Conservation (phyloP, 768 basidiomycete genomes). For the Pluteus cervinus region DNA sequence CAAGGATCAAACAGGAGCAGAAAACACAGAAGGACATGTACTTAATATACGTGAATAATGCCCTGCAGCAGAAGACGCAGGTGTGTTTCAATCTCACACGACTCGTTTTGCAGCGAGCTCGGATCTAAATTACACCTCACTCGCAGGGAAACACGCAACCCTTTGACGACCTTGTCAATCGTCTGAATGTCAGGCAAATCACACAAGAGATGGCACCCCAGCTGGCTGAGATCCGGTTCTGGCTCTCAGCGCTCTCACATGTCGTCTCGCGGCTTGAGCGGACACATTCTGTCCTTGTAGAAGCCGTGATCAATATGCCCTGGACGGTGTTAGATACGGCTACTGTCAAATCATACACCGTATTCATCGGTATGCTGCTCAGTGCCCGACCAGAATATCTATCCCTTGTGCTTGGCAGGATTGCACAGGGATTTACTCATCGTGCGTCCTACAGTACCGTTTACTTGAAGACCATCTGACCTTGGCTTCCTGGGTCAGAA, state of each 20-base stretch:
- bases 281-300: conserved; percentile 71
- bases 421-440: conserved; percentile 82
- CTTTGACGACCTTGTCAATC: conserved; percentile 86
- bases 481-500: conserved; percentile 37
- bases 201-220: conserved; percentile 26
- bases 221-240: conserved; percentile 59
- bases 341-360: conserved; percentile 84
- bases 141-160: conserved; percentile 68
- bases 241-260: conserved; percentile 85
- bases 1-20: conserved; percentile 72
- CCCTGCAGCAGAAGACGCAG: conserved; percentile 64
- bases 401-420: conserved; percentile 73
- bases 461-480: conserved; percentile 4
- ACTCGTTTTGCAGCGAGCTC: conserved; percentile 6
- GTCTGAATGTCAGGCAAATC: conserved; percentile 59
- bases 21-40: conserved; percentile 78
- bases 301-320: conserved; percentile 81
- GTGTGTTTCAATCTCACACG: conserved; percentile 36
- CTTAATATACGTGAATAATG: conserved; percentile 75
- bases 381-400: conserved; percentile 91
- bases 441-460: conserved; percentile 54
- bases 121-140: conserved; percentile 27
- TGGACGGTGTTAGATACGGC: conserved; percentile 88
- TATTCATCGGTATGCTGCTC: conserved; percentile 87
- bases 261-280: conserved; percentile 88